Evolutionary conservation across 768 basidiomycete genomes (phyloP).

Genomic region (Phlebiopsis gigantea): DNA sequence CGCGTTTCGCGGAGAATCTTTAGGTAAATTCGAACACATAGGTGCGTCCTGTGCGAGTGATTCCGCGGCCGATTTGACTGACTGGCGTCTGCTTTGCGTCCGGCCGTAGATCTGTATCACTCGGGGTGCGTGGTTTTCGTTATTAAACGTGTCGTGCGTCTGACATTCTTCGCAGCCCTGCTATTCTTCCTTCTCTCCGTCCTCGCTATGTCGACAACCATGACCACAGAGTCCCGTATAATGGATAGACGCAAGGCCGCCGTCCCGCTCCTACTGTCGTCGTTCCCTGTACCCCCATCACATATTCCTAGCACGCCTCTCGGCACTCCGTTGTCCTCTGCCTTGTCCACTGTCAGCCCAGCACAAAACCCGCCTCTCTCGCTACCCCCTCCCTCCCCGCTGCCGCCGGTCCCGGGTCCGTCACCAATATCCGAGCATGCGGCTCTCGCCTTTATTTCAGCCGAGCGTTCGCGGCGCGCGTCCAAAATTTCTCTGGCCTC

Average conservation of each 20-base stretch:
- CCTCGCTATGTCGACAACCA: conserved; percentile 8
- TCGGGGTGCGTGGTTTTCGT: background rate
- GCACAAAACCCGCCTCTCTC: conserved; percentile 52
- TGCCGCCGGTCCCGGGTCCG: conserved; percentile 64
- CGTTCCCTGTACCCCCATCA: conserved; percentile 28
- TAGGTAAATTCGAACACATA: background rate
- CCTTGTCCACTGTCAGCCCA: conserved; percentile 12
- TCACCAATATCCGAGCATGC: conserved; percentile 49
- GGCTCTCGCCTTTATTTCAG: conserved; percentile 36
- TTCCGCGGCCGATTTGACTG: background rate
- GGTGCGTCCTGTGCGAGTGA: background rate
- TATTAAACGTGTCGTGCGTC: background rate
- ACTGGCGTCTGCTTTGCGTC: background rate
- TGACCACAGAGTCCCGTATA: conserved; percentile 8
- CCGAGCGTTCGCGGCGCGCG: conserved; percentile 30
- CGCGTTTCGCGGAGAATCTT: too few species aligned
- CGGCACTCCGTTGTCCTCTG: conserved; percentile 1
- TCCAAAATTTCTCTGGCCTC: conserved; percentile 29
- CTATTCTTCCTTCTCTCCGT: background rate
- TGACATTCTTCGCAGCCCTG: background rate
- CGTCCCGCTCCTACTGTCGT: conserved; percentile 26
- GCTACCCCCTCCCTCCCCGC: conserved; percentile 49
- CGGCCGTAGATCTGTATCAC: background rate
- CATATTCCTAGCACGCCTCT: conserved; percentile 25
- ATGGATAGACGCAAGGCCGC: conserved; percentile 19